These are phyloP conservation scores for Pseudogymnoascus sp. DNA, from an alignment of 2,329 filamentous ascomycete genomes.

Conservation along the genomic window DNA sequence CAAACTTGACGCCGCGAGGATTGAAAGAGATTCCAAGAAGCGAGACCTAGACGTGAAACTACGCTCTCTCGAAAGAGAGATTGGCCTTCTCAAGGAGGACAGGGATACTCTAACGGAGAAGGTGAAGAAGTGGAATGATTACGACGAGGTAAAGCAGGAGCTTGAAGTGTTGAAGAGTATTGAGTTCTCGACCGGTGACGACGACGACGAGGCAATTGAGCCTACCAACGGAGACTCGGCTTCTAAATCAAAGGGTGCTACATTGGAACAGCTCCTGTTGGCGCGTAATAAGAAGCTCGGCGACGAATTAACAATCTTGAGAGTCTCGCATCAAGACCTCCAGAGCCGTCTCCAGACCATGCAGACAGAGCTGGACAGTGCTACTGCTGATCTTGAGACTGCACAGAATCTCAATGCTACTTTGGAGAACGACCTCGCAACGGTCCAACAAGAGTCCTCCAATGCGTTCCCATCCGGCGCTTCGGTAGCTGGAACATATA, in stretches of 20 bases:
- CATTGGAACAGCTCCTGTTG: slow-evolving; percentile 81
- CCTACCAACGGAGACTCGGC: slow-evolving; percentile 41
- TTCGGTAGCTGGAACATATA: slow-evolving; percentile 87
- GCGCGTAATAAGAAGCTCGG: slow-evolving; percentile 94
- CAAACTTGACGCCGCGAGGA: slow-evolving; percentile 74
- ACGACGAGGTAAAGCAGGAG: slow-evolving; percentile 93
- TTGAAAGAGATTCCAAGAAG: slow-evolving; percentile 77
- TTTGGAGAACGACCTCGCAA: slow-evolving; percentile 84
- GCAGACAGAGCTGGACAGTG: slow-evolving; percentile 74
- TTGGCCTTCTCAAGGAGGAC: slow-evolving; percentile 67
- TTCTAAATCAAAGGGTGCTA: slow-evolving; percentile 62
- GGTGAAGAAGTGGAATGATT: slow-evolving; percentile 84
- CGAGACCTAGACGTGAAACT: slow-evolving; percentile 69
- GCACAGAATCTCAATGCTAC: slow-evolving; percentile 79
- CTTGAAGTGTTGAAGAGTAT: slow-evolving; percentile 96
- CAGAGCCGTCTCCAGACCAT: slow-evolving; percentile 72
- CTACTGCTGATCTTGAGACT: slow-evolving; percentile 80
- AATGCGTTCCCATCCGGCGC: slow-evolving; percentile 83
- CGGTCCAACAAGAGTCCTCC: slow-evolving; percentile 74
- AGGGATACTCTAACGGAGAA: slow-evolving; percentile 73
- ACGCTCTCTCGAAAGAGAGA: slow-evolving; percentile 72
- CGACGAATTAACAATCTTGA: slow-evolving; percentile 85
- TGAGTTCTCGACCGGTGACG: slow-evolving; percentile 87
- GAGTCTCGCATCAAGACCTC: slow-evolving; percentile 89
- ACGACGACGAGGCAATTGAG: slow-evolving; percentile 51